A percentile compares a stretch with the other conserved stretches of the same genome.
Evolutionary conservation across 2,329 filamentous ascomycete species (phyloP).

Genomic region (Zymoseptoria tritici): DNA sequence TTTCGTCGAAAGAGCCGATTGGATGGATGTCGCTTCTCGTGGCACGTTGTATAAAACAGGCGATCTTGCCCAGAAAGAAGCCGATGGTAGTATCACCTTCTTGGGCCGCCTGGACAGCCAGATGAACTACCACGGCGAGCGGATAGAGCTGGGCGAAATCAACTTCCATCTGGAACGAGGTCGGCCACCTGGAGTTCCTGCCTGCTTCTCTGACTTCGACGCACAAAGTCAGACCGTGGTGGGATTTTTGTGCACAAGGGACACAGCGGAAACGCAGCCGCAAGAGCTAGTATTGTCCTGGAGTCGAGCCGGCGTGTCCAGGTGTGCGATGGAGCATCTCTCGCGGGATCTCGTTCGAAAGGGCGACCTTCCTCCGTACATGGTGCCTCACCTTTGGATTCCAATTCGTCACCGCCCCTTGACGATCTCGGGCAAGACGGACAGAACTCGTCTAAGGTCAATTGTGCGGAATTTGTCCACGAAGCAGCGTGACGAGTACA

Average conservation of each 20-base stretch:
- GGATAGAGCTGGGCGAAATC: conserved; percentile 2
- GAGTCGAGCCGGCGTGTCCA: not conserved
- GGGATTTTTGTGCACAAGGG: not conserved
- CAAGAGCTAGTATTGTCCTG: not conserved
- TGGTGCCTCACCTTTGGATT: not conserved
- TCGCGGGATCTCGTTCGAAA: not conserved
- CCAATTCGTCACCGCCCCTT: not conserved
- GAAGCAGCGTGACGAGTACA: not conserved
- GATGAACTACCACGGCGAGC: conserved; percentile 1
- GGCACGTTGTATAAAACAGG: not conserved
- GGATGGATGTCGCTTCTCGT: not conserved
- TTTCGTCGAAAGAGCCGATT: not conserved
- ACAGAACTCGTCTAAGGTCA: not conserved
- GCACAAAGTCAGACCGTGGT: not conserved
- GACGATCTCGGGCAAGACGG: not conserved
- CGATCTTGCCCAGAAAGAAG: not conserved
- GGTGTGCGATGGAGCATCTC: not conserved
- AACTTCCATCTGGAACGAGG: conserved; percentile 2
- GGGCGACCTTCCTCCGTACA: not conserved
- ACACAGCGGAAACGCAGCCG: not conserved
- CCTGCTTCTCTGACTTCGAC: not conserved
- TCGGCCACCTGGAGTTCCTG: too few species aligned
- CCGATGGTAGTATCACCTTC: not conserved
- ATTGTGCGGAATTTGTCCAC: not conserved
- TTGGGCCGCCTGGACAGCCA: conserved; percentile 1